Percentiles rank a stretch among this genome's conserved stretches.
Evolutionary conservation across 306 rosid species (phyloP).

Genomic region (Argentina anserina): DNA sequence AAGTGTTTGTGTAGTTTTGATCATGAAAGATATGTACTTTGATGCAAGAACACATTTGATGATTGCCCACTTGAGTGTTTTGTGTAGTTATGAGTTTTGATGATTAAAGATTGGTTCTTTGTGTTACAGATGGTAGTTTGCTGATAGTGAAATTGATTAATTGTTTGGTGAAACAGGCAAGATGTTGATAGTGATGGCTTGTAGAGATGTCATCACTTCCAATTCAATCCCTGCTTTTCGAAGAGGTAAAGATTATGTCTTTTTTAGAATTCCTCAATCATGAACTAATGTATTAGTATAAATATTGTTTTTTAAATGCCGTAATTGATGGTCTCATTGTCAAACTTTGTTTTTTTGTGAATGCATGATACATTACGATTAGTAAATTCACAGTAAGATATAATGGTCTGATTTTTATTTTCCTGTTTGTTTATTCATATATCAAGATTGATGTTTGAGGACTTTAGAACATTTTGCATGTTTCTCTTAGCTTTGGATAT

Average conservation of each 20-base stretch:
- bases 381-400: no score
- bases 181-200: constrained; percentile 85
- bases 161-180: constrained; percentile 47
- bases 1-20: constrained; percentile 2
- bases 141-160: not conserved
- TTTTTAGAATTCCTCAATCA: no score
- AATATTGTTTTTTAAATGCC: not conserved
- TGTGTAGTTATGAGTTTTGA: not conserved
- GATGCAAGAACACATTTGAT: no score
- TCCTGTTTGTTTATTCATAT: no score
- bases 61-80: no score
- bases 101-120: not conserved
- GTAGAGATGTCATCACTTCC: constrained; percentile 91
- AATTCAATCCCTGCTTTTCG: constrained; percentile 95
- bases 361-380: no score
- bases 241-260: constrained; percentile 48
- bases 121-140: not conserved
- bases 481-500: no score
- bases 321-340: not conserved
- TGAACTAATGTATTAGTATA: not conserved
- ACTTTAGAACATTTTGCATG: no score
- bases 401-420: no score
- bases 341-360: not conserved
- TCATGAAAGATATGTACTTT: no score
- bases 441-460: no score